A percentile compares a stretch with the other conserved stretches of the same genome.
Conservation (phyloP, 345 rosid species). For the Lenwebbia sp. region DNA sequence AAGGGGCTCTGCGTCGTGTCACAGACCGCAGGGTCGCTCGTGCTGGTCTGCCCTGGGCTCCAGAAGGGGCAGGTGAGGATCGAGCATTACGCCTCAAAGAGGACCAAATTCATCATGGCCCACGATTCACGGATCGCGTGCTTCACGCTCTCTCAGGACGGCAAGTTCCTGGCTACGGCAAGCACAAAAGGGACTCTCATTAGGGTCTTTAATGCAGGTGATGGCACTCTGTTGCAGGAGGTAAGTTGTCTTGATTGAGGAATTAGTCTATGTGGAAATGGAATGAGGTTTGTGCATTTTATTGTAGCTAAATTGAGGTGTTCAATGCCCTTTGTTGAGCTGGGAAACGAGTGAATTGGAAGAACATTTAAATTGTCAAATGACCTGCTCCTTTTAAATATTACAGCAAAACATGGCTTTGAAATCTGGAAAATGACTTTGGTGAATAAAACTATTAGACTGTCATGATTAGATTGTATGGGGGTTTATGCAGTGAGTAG, state of each 20-base stretch:
- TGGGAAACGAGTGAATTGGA: neutral
- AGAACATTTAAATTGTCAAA: neutral
- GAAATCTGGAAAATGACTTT: neutral
- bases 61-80: conserved; percentile 88
- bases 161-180: conserved; percentile 73
- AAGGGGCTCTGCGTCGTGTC: conserved; percentile 91
- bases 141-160: conserved; percentile 78
- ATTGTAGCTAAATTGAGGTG: neutral
- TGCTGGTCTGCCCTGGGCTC: conserved; percentile 78
- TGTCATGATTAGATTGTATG: neutral
- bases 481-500: neutral
- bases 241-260: conserved; percentile 10
- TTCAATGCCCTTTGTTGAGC: neutral
- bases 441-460: neutral
- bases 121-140: conserved; percentile 93
- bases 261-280: neutral
- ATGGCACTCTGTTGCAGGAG: conserved; percentile 81
- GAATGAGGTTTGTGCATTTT: neutral
- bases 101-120: conserved; percentile 88
- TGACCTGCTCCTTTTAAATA: neutral
- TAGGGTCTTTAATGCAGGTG: conserved; percentile 63
- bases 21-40: conserved; percentile 63
- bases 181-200: conserved; percentile 89
- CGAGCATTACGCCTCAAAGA: conserved; percentile 77
- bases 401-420: neutral